Conservation (phyloP, 345 rosid genomes). For the Pistacia atlantica region DNA sequence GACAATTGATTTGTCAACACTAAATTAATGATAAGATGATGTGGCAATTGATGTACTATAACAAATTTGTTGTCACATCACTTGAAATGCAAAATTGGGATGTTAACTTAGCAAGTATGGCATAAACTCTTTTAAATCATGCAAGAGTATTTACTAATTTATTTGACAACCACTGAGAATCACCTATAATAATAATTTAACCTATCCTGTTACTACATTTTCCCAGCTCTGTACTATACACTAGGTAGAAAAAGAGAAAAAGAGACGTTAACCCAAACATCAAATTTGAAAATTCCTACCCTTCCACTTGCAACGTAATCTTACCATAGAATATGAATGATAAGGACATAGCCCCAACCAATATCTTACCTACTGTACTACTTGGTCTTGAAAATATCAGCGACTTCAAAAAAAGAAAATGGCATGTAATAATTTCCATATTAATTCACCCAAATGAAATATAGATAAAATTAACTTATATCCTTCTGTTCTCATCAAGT, state of each 20-base stretch:
- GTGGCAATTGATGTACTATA: too few relatives aligned
- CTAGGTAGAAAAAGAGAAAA: neutral
- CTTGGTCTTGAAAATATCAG: conserved; percentile 1
- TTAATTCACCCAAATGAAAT: neutral
- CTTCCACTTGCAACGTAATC: neutral
- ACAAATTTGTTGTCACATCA: too few relatives aligned
- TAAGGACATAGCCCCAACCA: neutral
- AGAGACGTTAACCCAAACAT: neutral
- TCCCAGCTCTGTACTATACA: neutral
- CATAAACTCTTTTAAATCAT: neutral
- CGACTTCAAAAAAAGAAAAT: neutral
- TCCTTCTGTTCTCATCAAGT: neutral
- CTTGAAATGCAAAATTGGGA: too few relatives aligned
- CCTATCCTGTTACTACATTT: neutral
- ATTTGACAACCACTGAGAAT: neutral
- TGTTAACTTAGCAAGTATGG: too few relatives aligned
- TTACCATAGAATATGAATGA: neutral
- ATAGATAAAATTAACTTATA: neutral
- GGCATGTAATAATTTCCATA: conserved; percentile 1
- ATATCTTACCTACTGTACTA: neutral
- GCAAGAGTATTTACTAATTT: neutral
- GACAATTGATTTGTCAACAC: too few relatives aligned
- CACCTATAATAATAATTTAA: neutral
- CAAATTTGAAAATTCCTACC: neutral
- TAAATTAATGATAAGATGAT: too few relatives aligned